Evolutionary conservation across 2,329 filamentous ascomycete genomes (phyloP).

Genomic region (Celoporthe dispersa): DNA sequence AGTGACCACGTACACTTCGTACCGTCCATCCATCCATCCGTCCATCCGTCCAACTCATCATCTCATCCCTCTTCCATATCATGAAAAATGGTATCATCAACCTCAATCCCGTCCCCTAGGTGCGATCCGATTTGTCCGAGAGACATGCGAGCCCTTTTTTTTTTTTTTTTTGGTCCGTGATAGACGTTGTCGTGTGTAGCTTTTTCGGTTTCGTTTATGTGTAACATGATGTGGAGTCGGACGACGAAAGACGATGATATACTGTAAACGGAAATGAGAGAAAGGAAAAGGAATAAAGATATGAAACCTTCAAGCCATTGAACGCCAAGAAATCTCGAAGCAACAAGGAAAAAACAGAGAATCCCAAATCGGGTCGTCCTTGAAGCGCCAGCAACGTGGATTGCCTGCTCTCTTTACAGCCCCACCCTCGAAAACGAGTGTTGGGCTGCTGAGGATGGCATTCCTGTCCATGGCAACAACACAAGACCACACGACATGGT

Average conservation of each 20-base stretch:
- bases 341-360: slow-evolving; percentile 10
- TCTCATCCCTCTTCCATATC: slow-evolving; percentile 15
- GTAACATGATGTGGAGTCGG: slow-evolving; percentile 7
- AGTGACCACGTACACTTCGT: slow-evolving; percentile 16
- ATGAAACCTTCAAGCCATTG: slow-evolving; percentile 20
- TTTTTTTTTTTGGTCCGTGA: slow-evolving; percentile 1
- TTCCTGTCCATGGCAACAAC: slow-evolving; percentile 29
- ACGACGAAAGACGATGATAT: slow-evolving; percentile 22
- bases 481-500: slow-evolving; percentile 33
- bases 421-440: background rate
- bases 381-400: slow-evolving; percentile 1
- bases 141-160: slow-evolving; percentile 15
- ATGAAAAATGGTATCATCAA: slow-evolving; percentile 30
- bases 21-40: slow-evolving; percentile 18
- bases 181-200: slow-evolving; percentile 18
- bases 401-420: slow-evolving; percentile 3
- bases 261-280: slow-evolving; percentile 4
- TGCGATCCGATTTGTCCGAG: slow-evolving; percentile 5
- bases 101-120: slow-evolving; percentile 9
- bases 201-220: slow-evolving; percentile 22
- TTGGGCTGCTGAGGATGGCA: slow-evolving; percentile 1
- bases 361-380: slow-evolving; percentile 11
- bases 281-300: background rate
- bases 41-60: slow-evolving; percentile 8
- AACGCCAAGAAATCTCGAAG: slow-evolving; percentile 19